Base-by-base conservation (phyloP, 257 asterid genomes). In the Dorcoceras hygrometricum region DNA sequence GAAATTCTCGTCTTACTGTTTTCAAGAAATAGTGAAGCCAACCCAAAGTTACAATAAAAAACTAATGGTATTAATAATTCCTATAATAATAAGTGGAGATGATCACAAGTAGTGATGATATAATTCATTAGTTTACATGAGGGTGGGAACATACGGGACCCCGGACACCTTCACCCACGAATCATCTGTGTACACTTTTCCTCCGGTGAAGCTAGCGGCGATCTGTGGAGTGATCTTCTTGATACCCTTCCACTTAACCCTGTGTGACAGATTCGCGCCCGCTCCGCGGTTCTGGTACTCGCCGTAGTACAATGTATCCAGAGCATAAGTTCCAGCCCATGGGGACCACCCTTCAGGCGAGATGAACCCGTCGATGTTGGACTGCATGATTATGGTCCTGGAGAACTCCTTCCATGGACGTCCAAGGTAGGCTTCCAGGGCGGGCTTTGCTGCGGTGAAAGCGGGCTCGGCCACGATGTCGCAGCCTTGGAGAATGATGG, bases 341-440 rank as follows among this genome's bases (percentile, higher is more conserved):
- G 90, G 90, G 0, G 90, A 59, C 95, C 92, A 90, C 4, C 96
- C 97, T 54, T 67, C 79, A 0, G 97, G 97, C 1, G 68, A 77
- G 23, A 90, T 80, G 75, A 79, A 72, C 6, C 73, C 79, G 1
- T 73, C 90, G 39, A 90, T 86, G 70, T 8, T 29, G 2, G 95
- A 70, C n/a, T 86, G 79, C 96, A 88, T 84, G 67, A 90, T 69
- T 12, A 90, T 53, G 0, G 97, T 88, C 75, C 90, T 82, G 0
- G 97, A 88, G 53, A 8, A 90, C 48, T 81, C 84, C 81, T 90
- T 90, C 97, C 95, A 86, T 2, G 97, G 97, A 1, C 97, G 86
- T 5, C 97, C 97, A 0, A 90, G 87, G 70, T 64, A 89, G 0
- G 82, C 84, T 19, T 28, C 61, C 36, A 78, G 0, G 1, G 77